Evolutionary conservation across 306 rosid genomes (phyloP).

Genomic region (Luffa aegyptiaca): DNA sequence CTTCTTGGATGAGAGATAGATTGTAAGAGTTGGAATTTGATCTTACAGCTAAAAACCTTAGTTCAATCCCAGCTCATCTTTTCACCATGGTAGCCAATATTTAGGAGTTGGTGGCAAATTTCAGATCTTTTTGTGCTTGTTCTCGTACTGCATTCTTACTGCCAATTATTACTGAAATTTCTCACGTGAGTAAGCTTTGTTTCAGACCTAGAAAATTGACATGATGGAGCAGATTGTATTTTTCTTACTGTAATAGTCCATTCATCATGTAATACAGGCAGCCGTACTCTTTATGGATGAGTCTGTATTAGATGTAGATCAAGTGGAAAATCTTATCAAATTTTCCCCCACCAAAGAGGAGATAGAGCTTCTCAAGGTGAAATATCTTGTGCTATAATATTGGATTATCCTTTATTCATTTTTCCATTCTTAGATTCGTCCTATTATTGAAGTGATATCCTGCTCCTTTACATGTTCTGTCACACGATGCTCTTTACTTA

Average conservation of each 20-base stretch:
- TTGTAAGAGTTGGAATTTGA: background rate
- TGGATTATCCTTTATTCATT: background rate
- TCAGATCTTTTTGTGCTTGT: background rate
- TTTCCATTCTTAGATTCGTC: background rate
- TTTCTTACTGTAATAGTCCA: conserved; percentile 13
- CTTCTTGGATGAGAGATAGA: background rate
- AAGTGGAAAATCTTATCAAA: conserved; percentile 89
- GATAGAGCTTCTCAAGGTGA: conserved; percentile 95
- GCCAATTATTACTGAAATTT: conserved; percentile 2
- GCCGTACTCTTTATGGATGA: conserved; percentile 88
- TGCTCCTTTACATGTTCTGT: conserved; percentile 10
- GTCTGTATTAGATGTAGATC: conserved; percentile 84
- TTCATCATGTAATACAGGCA: conserved; percentile 49
- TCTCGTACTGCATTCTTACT: background rate
- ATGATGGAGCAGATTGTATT: background rate
- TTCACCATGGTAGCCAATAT: background rate
- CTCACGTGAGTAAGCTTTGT: background rate
- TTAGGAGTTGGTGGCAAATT: conserved; percentile 1
- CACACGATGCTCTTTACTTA: background rate
- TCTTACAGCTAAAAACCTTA: background rate
- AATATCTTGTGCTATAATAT: conserved; percentile 1
- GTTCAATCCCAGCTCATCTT: background rate
- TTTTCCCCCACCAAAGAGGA: conserved; percentile 98
- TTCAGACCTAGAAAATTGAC: background rate
- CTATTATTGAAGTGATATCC: background rate